These are phyloP conservation scores for Lippia alba DNA, from an alignment of 305 asterid species.

Conservation along the genomic window DNA sequence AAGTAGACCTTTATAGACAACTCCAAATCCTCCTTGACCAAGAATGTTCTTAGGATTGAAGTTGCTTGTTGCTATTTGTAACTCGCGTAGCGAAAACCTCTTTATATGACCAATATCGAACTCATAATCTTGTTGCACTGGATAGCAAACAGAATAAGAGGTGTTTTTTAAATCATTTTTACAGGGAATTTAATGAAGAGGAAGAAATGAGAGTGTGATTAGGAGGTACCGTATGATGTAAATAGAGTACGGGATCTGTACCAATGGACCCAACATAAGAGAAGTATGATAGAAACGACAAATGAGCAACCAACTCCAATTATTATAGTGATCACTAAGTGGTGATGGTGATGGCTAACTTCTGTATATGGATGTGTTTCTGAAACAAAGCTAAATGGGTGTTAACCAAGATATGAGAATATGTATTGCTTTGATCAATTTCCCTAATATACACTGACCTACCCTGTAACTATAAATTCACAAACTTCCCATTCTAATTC, in stretches of 20 bases:
- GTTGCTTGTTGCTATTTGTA: conserved; percentile 79
- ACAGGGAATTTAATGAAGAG: conserved; percentile 2
- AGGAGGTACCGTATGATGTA: conserved; percentile 65
- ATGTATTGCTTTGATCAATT: background rate
- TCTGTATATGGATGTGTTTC: conserved; percentile 55
- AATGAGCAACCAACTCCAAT: conserved; percentile 67
- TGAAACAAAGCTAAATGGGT: conserved; percentile 40
- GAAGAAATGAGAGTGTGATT: conserved; percentile 7
- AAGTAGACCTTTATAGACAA: conserved; percentile 83
- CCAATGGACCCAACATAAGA: conserved; percentile 75
- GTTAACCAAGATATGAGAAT: conserved; percentile 23
- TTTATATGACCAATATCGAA: conserved; percentile 67
- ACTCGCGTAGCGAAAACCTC: conserved; percentile 78
- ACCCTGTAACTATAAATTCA: too few species aligned
- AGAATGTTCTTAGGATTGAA: conserved; percentile 80
- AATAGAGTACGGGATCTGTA: conserved; percentile 61
- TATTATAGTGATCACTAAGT: conserved; percentile 54
- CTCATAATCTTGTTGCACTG: conserved; percentile 89
- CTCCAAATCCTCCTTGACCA: conserved; percentile 96
- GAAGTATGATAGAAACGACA: conserved; percentile 53
- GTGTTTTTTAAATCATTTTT: background rate
- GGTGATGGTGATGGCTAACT: conserved; percentile 52
- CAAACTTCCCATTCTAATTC: too few species aligned
- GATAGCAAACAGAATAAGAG: conserved; percentile 29
- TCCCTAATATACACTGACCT: too few species aligned